A percentile compares a stretch with the other conserved stretches of the same genome.
Conservation (phyloP, 495 filamentous ascomycete species). For the Daldinia concentrica region DNA sequence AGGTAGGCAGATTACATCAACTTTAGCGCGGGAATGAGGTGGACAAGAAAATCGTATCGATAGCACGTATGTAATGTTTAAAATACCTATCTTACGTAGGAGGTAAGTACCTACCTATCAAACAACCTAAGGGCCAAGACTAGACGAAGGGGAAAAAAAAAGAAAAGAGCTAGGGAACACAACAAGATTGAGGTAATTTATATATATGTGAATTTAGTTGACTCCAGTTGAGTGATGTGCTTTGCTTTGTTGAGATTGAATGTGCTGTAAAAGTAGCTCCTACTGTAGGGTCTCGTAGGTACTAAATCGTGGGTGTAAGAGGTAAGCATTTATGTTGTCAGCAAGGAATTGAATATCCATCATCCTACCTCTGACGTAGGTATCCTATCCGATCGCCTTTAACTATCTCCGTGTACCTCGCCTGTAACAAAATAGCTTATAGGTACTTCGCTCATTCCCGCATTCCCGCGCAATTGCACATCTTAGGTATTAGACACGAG, state of each 20-base stretch:
- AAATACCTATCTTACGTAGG: neutral
- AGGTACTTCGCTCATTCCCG: neutral
- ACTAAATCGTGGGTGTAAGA: neutral
- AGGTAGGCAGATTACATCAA: slow-evolving; percentile 12
- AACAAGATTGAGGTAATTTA: slow-evolving; percentile 36
- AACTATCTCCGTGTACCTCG: slow-evolving; percentile 1
- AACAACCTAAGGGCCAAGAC: neutral
- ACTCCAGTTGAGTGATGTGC: slow-evolving; percentile 10
- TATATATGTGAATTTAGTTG: slow-evolving; percentile 18
- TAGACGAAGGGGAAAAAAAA: neutral
- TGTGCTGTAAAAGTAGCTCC: slow-evolving; percentile 2
- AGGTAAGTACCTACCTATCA: neutral
- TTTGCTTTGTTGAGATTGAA: slow-evolving; percentile 32
- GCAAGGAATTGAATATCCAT: slow-evolving; percentile 37
- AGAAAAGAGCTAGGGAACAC: neutral
- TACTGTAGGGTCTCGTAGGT: neutral
- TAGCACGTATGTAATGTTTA: neutral
- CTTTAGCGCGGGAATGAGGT: slow-evolving; percentile 23
- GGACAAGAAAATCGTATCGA: neutral
- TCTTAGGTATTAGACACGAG: neutral
- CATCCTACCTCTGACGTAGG: slow-evolving; percentile 33
- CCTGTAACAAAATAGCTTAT: neutral
- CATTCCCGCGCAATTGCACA: neutral
- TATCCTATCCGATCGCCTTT: slow-evolving; percentile 23
- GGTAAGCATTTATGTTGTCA: slow-evolving; percentile 20